Conservation (phyloP, 768 basidiomycete species). For the Amanita rubescens region DNA sequence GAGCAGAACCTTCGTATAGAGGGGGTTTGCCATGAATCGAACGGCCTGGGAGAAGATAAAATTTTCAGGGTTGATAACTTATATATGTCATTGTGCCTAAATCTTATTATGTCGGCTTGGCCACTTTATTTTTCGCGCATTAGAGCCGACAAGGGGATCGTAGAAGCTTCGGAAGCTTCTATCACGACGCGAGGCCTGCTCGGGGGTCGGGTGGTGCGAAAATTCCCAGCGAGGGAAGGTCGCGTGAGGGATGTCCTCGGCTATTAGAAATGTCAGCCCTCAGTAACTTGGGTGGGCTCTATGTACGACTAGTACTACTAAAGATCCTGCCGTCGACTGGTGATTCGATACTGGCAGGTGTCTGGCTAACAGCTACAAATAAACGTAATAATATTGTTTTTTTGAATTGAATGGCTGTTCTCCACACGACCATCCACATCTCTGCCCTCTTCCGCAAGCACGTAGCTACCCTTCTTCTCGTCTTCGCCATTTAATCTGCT, state of each 20-base stretch:
- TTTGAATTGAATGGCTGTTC: neutral
- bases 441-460: neutral
- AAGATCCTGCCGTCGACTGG: too few relatives aligned
- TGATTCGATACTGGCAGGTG: neutral
- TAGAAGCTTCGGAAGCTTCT: neutral
- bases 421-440: slow-evolving; percentile 5
- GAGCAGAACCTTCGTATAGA: neutral
- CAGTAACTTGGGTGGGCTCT: neutral
- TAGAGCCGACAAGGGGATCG: neutral
- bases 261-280: neutral
- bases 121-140: neutral
- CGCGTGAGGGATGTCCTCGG: neutral
- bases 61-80: neutral
- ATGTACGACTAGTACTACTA: too few relatives aligned
- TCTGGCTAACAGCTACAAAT: slow-evolving; percentile 4
- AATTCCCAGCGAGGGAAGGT: neutral
- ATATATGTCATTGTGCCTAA: neutral
- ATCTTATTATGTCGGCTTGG: neutral
- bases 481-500: slow-evolving; percentile 5
- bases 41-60: neutral
- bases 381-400: neutral
- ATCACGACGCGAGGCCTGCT: neutral
- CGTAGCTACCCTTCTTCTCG: neutral
- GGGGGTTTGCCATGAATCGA: neutral
- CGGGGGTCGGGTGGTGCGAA: neutral